These are phyloP conservation scores for Calocybe indica DNA, from an alignment of 768 basidiomycete species.

Conservation along the genomic window DNA sequence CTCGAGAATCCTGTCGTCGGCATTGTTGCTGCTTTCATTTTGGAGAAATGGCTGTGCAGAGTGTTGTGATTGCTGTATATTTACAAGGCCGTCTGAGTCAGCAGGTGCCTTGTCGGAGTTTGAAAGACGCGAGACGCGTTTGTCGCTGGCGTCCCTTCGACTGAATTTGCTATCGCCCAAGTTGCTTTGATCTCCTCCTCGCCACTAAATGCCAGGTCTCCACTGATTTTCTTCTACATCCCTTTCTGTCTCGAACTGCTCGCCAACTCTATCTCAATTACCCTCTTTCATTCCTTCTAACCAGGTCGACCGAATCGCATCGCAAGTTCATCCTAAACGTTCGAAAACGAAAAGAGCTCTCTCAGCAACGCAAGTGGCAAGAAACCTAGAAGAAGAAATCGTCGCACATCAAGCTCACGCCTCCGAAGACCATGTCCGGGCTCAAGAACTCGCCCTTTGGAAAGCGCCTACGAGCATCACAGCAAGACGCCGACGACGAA, in stretches of 20 bases:
- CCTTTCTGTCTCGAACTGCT: no score
- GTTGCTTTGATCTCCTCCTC: no score
- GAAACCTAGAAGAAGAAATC: not conserved
- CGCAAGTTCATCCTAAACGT: no score
- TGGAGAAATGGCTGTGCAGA: not conserved
- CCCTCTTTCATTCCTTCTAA: no score
- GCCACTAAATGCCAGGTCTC: no score
- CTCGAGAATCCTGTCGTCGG: not conserved
- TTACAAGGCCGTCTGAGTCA: not conserved
- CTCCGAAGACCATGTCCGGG: slow-evolving; percentile 46
- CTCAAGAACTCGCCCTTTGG: slow-evolving; percentile 84
- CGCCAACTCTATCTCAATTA: no score
- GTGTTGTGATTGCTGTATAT: not conserved
- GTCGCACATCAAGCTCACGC: not conserved
- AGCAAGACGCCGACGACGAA: slow-evolving; percentile 55
- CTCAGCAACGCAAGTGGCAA: no score
- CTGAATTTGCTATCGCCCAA: no score
- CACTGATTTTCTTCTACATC: no score
- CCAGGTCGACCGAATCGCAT: no score
- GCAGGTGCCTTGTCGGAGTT: not conserved
- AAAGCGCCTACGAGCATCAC: slow-evolving; percentile 71
- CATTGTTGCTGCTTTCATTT: not conserved
- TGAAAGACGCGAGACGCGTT: not conserved
- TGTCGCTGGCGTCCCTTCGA: no score
- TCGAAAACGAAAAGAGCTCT: no score